Percentiles rank a stretch among this genome's conserved stretches.
phyloP scores from a whole-genome alignment of 305 asterid genomes.

The Solanum chacoense region DNA sequence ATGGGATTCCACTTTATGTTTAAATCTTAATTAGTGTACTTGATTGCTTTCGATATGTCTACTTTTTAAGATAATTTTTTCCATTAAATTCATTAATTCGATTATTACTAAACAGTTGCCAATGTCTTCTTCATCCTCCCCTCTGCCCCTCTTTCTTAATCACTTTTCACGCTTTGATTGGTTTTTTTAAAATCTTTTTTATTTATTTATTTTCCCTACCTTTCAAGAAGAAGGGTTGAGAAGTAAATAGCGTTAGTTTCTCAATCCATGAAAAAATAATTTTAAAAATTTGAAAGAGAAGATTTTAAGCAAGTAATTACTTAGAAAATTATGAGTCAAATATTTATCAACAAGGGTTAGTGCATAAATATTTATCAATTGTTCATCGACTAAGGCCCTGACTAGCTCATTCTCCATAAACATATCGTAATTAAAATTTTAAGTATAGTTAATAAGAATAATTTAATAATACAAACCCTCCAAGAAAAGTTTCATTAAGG shows the following conservation, averaged over 20 bases:
- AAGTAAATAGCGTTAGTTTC: not conserved
- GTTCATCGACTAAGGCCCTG: not conserved
- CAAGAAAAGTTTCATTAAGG: not conserved
- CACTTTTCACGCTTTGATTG: not conserved
- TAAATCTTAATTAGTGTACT: constrained; percentile 15
- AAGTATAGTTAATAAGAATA: not conserved
- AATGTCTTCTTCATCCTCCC: not conserved
- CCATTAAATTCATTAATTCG: not conserved
- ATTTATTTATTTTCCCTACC: not conserved
- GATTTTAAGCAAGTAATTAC: not conserved
- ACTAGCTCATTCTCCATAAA: not conserved
- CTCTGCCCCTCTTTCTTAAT: not conserved
- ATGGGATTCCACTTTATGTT: constrained; percentile 19
- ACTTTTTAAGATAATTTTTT: not conserved
- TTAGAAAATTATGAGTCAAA: not conserved
- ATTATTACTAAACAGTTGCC: not conserved
- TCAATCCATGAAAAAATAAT: not conserved
- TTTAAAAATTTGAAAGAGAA: not conserved
- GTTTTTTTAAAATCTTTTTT: not conserved
- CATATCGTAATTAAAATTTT: not conserved
- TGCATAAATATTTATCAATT: no score
- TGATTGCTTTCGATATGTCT: constrained; percentile 6
- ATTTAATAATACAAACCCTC: not conserved
- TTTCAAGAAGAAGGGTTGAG: not conserved
- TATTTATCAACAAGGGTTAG: not conserved